phyloP scores from a whole-genome alignment of 2,329 filamentous ascomycete genomes.

The Apiospora koreana region DNA sequence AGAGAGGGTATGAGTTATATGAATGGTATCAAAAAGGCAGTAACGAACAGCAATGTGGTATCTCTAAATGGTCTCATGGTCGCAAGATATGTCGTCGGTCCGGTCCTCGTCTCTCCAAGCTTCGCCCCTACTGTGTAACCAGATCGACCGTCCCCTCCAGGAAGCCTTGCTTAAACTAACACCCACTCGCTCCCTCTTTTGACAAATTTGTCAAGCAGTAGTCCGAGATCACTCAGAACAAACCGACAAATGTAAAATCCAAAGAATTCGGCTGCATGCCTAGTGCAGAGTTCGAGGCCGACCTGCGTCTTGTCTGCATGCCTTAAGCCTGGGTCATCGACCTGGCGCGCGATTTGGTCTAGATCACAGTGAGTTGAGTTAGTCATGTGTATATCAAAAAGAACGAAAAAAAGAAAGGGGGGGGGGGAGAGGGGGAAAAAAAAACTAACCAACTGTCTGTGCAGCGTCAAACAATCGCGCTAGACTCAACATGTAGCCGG shows the following conservation, averaged over 20 bases:
- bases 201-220: slow-evolving; percentile 94
- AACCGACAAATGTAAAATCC: slow-evolving; percentile 96
- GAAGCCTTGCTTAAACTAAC: not conserved
- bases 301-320: slow-evolving; percentile 94
- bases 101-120: not conserved
- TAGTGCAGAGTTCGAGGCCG: slow-evolving; percentile 87
- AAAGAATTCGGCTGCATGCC: slow-evolving; percentile 96
- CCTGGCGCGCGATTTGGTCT: slow-evolving; percentile 96
- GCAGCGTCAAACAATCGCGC: slow-evolving; percentile 91
- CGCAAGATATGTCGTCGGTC: slow-evolving; percentile 7
- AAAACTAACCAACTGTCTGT: slow-evolving; percentile 75
- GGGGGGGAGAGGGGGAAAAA: not conserved
- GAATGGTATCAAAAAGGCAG: slow-evolving; percentile 10
- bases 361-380: slow-evolving; percentile 19
- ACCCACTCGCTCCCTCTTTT: slow-evolving; percentile 98
- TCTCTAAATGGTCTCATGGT: slow-evolving; percentile 9
- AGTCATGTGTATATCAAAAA: slow-evolving; percentile 19
- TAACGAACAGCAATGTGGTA: slow-evolving; percentile 10
- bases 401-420: not conserved
- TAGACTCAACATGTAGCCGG: slow-evolving; percentile 87
- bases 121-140: not conserved
- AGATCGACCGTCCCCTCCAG: too few species aligned
- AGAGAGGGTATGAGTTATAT: not conserved
- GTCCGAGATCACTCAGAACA: slow-evolving; percentile 78
- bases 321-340: slow-evolving; percentile 89